Conservation (phyloP, 768 basidiomycete species). For the Boletus vermiculosoides region DNA sequence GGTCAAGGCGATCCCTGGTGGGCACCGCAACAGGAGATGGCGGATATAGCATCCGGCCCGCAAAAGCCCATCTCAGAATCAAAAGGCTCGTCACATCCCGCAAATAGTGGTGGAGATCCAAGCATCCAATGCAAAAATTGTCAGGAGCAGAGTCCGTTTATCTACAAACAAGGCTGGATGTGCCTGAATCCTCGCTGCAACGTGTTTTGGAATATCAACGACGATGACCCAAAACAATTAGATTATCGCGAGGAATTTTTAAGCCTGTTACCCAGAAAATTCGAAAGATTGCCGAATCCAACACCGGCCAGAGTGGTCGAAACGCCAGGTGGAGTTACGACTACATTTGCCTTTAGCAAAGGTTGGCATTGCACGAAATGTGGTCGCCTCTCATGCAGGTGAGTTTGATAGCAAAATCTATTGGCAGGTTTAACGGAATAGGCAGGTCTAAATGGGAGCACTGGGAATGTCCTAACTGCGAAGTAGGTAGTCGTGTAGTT, state of each 20-base stretch:
- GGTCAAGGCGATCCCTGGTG: slow-evolving; percentile 63
- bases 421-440: slow-evolving; percentile 1
- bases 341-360: slow-evolving; percentile 54
- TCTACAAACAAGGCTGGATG: slow-evolving; percentile 59
- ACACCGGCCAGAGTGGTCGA: slow-evolving; percentile 35
- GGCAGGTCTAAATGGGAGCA: slow-evolving; percentile 69
- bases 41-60: background rate
- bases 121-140: slow-evolving; percentile 44
- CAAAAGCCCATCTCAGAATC: background rate
- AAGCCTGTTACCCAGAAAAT: slow-evolving; percentile 31
- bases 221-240: slow-evolving; percentile 36
- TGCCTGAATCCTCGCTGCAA: slow-evolving; percentile 62
- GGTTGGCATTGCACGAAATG: slow-evolving; percentile 71
- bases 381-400: slow-evolving; percentile 77
- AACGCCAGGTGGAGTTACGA: slow-evolving; percentile 40
- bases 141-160: slow-evolving; percentile 41
- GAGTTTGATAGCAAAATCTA: slow-evolving; percentile 13
- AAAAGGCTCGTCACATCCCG: background rate
- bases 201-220: slow-evolving; percentile 50
- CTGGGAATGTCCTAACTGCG: slow-evolving; percentile 67
- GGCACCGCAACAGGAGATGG: slow-evolving; percentile 21
- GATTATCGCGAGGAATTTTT: slow-evolving; percentile 52
- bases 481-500: slow-evolving; percentile 37
- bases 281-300: slow-evolving; percentile 38
- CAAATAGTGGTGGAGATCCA: background rate